These are phyloP conservation scores for Lentinula boryana DNA, from an alignment of 768 basidiomycete genomes.

Conservation along the genomic window DNA sequence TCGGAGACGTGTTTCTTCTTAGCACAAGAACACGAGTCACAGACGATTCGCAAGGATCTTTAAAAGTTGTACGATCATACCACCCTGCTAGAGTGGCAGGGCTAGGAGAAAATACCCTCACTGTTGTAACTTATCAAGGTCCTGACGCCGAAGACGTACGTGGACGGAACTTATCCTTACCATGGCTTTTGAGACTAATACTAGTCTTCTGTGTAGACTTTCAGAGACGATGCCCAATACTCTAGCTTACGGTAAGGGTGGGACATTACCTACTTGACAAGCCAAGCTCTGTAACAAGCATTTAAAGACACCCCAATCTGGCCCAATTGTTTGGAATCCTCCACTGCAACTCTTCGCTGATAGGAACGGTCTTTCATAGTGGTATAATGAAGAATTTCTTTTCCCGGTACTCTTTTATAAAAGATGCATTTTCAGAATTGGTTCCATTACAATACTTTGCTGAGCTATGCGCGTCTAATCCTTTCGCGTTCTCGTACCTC, in stretches of 20 bases:
- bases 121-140: background rate
- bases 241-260: background rate
- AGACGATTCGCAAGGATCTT: background rate
- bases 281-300: background rate
- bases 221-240: background rate
- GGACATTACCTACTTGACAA: background rate
- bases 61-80: background rate
- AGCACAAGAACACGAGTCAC: background rate
- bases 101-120: background rate
- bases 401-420: background rate
- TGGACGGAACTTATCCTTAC: background rate
- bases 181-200: background rate
- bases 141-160: background rate
- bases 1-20: background rate
- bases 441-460: background rate
- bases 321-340: background rate
- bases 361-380: background rate
- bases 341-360: background rate
- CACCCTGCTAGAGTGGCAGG: background rate
- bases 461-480: background rate
- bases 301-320: background rate
- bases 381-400: background rate
- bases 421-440: background rate
- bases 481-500: background rate
- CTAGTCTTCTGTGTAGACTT: background rate